Evolutionary conservation across 768 basidiomycete genomes (phyloP).

Genomic region (Tephrocybe sp.): DNA sequence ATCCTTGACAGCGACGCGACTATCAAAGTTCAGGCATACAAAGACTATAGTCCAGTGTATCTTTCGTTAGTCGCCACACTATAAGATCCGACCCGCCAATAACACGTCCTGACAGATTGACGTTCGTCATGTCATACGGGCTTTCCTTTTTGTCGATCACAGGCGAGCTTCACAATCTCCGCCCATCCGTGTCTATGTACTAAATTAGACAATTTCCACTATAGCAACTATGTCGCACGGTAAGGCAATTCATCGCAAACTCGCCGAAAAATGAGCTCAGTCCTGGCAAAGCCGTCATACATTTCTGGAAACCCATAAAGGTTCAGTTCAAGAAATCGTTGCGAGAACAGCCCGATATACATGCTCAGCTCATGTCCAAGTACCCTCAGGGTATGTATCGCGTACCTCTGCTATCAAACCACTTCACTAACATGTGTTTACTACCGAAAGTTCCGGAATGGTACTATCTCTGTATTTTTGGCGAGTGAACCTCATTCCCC

Average conservation of each 20-base stretch:
- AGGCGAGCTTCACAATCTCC: constrained; percentile 21
- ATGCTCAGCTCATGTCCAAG: constrained; percentile 54
- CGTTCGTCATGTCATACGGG: constrained; percentile 56
- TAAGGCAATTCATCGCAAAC: constrained; percentile 10
- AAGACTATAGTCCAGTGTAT: constrained; percentile 45
- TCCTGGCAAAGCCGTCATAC: constrained; percentile 34
- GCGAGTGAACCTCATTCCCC: constrained; percentile 20
- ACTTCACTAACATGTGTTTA: neutral
- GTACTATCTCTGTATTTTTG: constrained; percentile 56
- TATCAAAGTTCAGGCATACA: constrained; percentile 43
- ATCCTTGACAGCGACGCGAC: constrained; percentile 38
- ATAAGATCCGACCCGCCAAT: neutral
- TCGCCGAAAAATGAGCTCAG: neutral
- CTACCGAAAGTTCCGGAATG: constrained; percentile 49
- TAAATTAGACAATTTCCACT: neutral
- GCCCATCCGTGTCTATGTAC: neutral
- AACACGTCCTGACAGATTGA: constrained; percentile 32
- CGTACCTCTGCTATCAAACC: neutral
- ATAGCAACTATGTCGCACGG: constrained; percentile 46
- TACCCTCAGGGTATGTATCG: constrained; percentile 41
- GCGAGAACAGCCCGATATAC: constrained; percentile 57
- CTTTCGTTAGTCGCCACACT: constrained; percentile 32
- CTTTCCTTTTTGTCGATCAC: constrained; percentile 66
- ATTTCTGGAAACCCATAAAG: constrained; percentile 58
- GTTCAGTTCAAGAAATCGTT: constrained; percentile 47